Evolutionary conservation across 331 rosid genomes (phyloP).

Genomic region (Saraca asoca): DNA sequence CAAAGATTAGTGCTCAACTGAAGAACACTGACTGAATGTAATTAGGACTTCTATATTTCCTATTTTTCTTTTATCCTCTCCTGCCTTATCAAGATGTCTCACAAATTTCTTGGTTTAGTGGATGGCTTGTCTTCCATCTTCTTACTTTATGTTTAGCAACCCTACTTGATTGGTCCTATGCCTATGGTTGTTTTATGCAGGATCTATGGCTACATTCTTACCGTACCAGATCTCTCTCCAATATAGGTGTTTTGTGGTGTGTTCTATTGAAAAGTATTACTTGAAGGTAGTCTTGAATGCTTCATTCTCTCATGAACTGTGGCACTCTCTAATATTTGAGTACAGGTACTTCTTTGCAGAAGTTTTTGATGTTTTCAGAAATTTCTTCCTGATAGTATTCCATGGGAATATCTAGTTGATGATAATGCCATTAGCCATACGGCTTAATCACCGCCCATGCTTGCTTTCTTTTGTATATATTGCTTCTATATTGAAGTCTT

Average conservation of each 20-base stretch:
- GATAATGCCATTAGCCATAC: constrained; percentile 77
- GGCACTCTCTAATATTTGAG: constrained; percentile 33
- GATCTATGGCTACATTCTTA: constrained; percentile 89
- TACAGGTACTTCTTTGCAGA: constrained; percentile 97
- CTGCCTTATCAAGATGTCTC: constrained; percentile 6
- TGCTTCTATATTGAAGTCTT: constrained; percentile 77
- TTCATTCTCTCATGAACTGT: constrained; percentile 14
- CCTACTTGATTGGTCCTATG: constrained; percentile 30
- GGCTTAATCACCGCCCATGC: constrained; percentile 84
- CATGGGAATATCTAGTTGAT: constrained; percentile 79
- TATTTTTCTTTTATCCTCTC: constrained; percentile 13
- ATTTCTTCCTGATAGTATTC: constrained; percentile 86
- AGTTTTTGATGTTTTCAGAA: constrained; percentile 88
- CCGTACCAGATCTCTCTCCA: constrained; percentile 89
- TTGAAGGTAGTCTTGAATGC: constrained; percentile 19
- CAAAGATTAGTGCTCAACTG: background rate
- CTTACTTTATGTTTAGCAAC: constrained; percentile 3
- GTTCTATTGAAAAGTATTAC: constrained; percentile 36
- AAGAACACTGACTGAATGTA: background rate
- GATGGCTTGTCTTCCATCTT: constrained; percentile 19
- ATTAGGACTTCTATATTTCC: background rate
- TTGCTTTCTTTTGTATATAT: constrained; percentile 84
- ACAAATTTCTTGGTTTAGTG: background rate
- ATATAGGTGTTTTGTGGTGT: constrained; percentile 90
- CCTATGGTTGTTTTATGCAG: constrained; percentile 57